phyloP scores from a whole-genome alignment of 768 basidiomycete genomes.

The Botryobasidium botryosum region DNA sequence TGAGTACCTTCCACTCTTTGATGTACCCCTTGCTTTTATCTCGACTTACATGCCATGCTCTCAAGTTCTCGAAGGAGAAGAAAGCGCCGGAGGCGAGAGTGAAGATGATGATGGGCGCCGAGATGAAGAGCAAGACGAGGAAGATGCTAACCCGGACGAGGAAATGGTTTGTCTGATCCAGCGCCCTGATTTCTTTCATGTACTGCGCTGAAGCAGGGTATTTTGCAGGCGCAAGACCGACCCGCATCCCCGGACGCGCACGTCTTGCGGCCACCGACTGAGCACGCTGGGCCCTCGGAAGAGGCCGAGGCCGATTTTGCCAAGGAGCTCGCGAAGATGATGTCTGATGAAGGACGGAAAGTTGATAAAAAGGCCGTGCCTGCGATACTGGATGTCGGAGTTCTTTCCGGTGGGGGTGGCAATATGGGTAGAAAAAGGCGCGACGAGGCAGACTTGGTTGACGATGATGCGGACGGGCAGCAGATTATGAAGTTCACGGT shows the following conservation, averaged over 20 bases:
- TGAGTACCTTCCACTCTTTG: conserved; percentile 20
- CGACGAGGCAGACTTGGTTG: conserved; percentile 27
- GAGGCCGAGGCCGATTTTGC: conserved; percentile 89
- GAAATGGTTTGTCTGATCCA: conserved; percentile 8
- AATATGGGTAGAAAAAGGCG: conserved; percentile 51
- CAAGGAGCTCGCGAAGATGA: conserved; percentile 88
- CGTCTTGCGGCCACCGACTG: conserved; percentile 29
- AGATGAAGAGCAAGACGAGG: conserved; percentile 9
- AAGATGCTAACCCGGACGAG: conserved; percentile 13
- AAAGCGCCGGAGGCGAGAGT: conserved; percentile 28
- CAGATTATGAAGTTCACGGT: conserved; percentile 81
- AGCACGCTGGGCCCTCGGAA: conserved; percentile 64
- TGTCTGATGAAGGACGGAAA: conserved; percentile 77
- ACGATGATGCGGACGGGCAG: conserved; percentile 19
- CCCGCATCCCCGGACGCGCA: conserved; percentile 58
- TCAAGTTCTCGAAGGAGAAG: conserved; percentile 31
- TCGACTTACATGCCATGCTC: not conserved
- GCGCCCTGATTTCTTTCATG: not conserved
- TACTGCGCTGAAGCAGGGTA: not conserved
- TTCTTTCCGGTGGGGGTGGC: conserved; percentile 52
- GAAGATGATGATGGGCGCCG: conserved; percentile 28
- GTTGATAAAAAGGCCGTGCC: conserved; percentile 78
- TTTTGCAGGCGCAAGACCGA: conserved; percentile 40
- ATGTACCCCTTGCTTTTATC: not conserved
- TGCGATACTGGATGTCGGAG: conserved; percentile 77